These are phyloP conservation scores for Nicotiana knightiana DNA, from an alignment of 257 asterid genomes.

Conservation along the genomic window DNA sequence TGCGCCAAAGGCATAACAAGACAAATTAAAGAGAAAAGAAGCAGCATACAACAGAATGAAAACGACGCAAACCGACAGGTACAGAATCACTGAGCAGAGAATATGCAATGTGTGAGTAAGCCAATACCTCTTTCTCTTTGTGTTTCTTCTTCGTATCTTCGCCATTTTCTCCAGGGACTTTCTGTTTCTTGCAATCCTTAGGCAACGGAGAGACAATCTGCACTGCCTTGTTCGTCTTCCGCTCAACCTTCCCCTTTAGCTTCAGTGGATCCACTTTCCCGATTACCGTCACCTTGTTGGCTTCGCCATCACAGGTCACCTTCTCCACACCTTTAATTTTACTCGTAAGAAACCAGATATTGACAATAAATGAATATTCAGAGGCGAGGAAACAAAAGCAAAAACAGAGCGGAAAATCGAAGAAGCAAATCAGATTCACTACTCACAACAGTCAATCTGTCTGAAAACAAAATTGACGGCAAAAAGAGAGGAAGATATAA, in stretches of 20 bases:
- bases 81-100: not conserved
- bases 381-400: not conserved
- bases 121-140: conserved; percentile 35
- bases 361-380: not conserved
- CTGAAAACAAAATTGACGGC: not conserved
- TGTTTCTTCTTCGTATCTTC: too few species aligned
- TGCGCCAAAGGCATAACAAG: not conserved
- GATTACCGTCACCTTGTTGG: conserved; percentile 47
- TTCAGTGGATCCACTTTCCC: conserved; percentile 62
- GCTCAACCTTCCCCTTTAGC: conserved; percentile 52
- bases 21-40: not conserved
- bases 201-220: conserved; percentile 56
- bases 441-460: not conserved
- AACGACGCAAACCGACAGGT: not conserved
- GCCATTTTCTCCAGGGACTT: too few species aligned
- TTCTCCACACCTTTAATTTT: conserved; percentile 35
- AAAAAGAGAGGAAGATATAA: not conserved
- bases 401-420: not conserved
- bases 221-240: conserved; percentile 45
- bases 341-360: not conserved
- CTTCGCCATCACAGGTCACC: conserved; percentile 33
- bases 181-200: conserved; percentile 13
- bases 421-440: too few species aligned
- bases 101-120: not conserved
- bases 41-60: not conserved